Base-by-base conservation (phyloP, 768 basidiomycete species). In the Sporobolomyces phaffii region DNA sequence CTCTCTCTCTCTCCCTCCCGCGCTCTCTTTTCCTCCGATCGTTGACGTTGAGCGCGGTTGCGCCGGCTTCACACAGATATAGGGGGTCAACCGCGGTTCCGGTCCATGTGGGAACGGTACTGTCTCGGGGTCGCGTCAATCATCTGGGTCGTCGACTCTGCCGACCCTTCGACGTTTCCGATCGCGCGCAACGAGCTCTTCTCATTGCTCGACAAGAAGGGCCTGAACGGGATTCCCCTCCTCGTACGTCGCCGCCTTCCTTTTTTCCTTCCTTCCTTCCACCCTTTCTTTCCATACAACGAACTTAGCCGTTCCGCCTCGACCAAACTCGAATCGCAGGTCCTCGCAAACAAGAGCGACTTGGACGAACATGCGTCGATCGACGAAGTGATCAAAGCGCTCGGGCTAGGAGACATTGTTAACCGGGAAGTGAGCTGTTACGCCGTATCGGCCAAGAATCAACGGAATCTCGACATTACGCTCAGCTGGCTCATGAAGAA, bases 71-170 rank as follows among this genome's bases (percentile, higher is more conserved):
- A 20, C 22, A 17, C 29, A 71, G 70, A 71, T 45, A 66, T 71
- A 33, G 70, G 65, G 1, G 70, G 70, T 1, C 70, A 71, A 52
- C 70, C 70, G 5, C 62, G 70, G 1, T 71, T 71, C 52, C 65
- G 70, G 8, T 71, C 69, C 26, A 71, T 71, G 62, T 71, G 70
- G 70, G 70, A 71, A 50, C 65, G 70, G 6, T 71, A 71, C 58
- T 71, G 70, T 49, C 59, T 59, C 28, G 70, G 70, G 33, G 70
- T 71, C 10, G 22, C 31, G 5, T 65, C 70, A 3, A 66, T 71
- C 43, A 43, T 64, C 31, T 71, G 59, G 52, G 70, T 64, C 43
- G 51, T 71, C 58, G 70, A 71, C 50, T 44, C 38, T 2, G 70
- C 65, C 38, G 70, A 71, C 43, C 53, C 34, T 15, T 59, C 50